phyloP scores from a whole-genome alignment of 805 yeast species.

The Isabelozyma pseudorhagii region DNA sequence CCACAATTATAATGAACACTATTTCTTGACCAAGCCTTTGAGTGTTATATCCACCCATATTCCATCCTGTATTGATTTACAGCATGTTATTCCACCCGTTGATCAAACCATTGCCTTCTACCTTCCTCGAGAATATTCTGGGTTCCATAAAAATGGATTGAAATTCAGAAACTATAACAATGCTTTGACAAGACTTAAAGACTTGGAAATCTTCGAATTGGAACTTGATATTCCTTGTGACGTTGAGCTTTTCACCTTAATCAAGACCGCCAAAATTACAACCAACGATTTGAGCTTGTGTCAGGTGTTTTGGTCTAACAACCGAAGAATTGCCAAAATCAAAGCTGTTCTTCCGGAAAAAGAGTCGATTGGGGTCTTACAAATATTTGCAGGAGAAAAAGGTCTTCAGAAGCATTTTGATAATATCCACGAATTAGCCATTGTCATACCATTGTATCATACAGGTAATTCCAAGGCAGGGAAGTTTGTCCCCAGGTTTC shows the following conservation, averaged over 20 bases:
- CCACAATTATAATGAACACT: conserved; percentile 49
- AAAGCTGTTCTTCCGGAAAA: conserved; percentile 78
- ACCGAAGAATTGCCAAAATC: conserved; percentile 63
- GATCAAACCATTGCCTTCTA: conserved; percentile 75
- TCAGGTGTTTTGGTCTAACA: conserved; percentile 72
- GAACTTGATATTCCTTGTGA: conserved; percentile 69
- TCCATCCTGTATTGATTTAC: conserved; percentile 75
- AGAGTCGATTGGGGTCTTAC: conserved; percentile 67
- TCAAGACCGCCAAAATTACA: conserved; percentile 49
- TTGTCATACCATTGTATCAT: conserved; percentile 75
- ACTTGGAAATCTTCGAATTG: conserved; percentile 76
- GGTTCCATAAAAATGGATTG: conserved; percentile 61
- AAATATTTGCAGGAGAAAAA: conserved; percentile 67
- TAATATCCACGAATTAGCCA: conserved; percentile 63
- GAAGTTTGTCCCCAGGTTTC: conserved; percentile 68
- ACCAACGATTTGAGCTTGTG: conserved; percentile 58
- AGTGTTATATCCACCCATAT: conserved; percentile 80
- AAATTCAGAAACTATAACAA: conserved; percentile 66
- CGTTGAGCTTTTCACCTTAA: conserved; percentile 62
- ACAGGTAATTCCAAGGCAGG: conserved; percentile 59
- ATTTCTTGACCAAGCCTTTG: conserved; percentile 76
- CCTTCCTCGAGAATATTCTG: conserved; percentile 84
- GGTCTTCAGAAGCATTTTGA: conserved; percentile 57
- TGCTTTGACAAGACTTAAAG: conserved; percentile 68
- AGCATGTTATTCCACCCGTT: conserved; percentile 82